Percentiles rank a stretch among this genome's conserved stretches.
Conservation (phyloP, 2,329 filamentous ascomycete species). For the Diaporthe capsici region DNA sequence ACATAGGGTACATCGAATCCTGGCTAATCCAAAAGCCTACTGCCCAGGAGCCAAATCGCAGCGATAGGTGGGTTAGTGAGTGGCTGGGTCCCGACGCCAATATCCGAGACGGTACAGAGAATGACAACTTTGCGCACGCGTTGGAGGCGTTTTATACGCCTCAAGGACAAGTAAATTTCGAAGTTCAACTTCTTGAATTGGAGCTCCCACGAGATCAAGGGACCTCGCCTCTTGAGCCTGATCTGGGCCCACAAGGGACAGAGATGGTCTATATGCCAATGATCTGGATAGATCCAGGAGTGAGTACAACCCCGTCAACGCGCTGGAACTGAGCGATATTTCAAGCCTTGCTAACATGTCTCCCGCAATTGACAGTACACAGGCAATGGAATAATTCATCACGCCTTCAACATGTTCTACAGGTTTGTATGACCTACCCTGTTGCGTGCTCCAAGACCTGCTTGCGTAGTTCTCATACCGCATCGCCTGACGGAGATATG, state of each 20-base stretch:
- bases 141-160: not conserved
- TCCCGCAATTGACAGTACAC: not conserved
- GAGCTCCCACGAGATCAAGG: not conserved
- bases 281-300: not conserved
- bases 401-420: slow-evolving; percentile 15
- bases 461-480: not conserved
- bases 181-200: fast-evolving
- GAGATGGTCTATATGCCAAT: not conserved
- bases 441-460: not conserved
- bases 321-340: not conserved
- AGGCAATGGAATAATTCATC: slow-evolving; percentile 8
- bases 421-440: not conserved
- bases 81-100: not conserved
- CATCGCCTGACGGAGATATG: no score
- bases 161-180: not conserved
- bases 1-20: not conserved
- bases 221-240: not conserved
- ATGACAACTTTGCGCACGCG: not conserved
- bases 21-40: not conserved
- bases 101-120: no score
- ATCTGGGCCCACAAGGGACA: not conserved
- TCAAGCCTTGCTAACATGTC: not conserved
- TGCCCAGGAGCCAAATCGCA: not conserved
- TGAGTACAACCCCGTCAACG: not conserved
- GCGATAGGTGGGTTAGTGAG: not conserved